Evolutionary conservation across 2,329 filamentous ascomycete genomes (phyloP), one percentile per base, ranked within the genome.

Genomic region (Fusarium sp.): DNA sequence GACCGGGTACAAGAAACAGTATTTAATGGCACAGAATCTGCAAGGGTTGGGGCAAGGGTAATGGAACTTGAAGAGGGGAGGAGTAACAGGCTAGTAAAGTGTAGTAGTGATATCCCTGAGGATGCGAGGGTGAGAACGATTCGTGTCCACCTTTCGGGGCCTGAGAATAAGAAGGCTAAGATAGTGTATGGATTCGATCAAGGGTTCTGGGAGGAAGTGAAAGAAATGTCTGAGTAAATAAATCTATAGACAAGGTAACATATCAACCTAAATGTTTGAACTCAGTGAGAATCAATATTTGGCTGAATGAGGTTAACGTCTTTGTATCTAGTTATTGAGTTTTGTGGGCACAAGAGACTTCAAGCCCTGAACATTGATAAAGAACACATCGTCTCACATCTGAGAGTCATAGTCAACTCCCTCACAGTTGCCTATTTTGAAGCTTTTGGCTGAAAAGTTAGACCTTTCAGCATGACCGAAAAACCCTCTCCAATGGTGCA

Each of bases 31-130:
- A 24, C 26, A 0, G 26, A 53, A 4, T 55, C 66, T 12, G 66
- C 66, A 2, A 59, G 53, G 11, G 66, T 66, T 3, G 66, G 49
- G 12, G 55, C 43, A 0, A 66, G 21, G 4, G 26, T 66, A 8
- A 66, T 69, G 47, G 66, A 69, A 3, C 37, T 69, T 4, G 66
- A 69, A 21, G 66, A 69, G 11, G 24, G 31, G 3, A 48, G 65
- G 7, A 61, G 59, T 7, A 50, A 47, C 2, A 57, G 42, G 3
- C 41, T 35, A 5, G 66, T 69, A 1, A 57, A 11, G 3, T 46
- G 23, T 8, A 62, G 66, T 4, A 24, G 47, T 1, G 66, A 69
- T 33, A 52, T 69, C 7, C 42, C 66, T 0, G 24, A 39, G 4
- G 35, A 39, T 3, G 66, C 66, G 2, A 50, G 66, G 26, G 61